These are phyloP conservation scores for Eucalyptus caleyi DNA, from an alignment of 345 rosid genomes.

Conservation along the genomic window DNA sequence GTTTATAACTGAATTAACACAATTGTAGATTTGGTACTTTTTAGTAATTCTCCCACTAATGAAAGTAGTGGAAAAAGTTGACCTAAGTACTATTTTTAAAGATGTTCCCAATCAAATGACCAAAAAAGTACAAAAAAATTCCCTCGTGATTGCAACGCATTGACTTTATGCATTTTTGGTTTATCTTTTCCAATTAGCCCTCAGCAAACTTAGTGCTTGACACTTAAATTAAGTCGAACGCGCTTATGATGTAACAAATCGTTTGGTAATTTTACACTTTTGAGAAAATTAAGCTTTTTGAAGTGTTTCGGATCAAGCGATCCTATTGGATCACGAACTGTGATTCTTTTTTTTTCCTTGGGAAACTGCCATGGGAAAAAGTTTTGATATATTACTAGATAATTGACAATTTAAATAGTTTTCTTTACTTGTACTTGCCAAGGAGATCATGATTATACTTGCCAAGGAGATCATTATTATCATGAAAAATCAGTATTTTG, in stretches of 20 bases:
- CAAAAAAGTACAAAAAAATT: background rate
- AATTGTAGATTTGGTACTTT: too few relatives aligned
- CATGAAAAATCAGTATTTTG: background rate
- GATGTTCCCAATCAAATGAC: background rate
- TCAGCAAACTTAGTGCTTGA: background rate
- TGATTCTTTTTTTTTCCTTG: background rate
- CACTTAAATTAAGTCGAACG: background rate
- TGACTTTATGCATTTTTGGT: background rate
- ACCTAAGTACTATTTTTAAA: background rate
- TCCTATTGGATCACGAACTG: background rate
- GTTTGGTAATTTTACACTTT: background rate
- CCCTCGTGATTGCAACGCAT: background rate
- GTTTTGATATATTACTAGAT: background rate
- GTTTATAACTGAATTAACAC: fast-evolving
- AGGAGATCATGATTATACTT: background rate
- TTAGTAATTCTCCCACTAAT: too few relatives aligned
- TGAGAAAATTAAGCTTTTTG: background rate
- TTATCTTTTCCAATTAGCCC: background rate
- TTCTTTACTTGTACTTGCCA: background rate
- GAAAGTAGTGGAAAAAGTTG: background rate
- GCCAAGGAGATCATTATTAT: background rate
- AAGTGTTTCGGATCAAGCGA: background rate
- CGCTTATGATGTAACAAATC: background rate
- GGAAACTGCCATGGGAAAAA: background rate
- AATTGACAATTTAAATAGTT: background rate